Percentiles rank a stretch among this genome's conserved stretches.
These are phyloP conservation scores for Senna siamea DNA, from an alignment of 306 rosid genomes.

Conservation along the genomic window DNA sequence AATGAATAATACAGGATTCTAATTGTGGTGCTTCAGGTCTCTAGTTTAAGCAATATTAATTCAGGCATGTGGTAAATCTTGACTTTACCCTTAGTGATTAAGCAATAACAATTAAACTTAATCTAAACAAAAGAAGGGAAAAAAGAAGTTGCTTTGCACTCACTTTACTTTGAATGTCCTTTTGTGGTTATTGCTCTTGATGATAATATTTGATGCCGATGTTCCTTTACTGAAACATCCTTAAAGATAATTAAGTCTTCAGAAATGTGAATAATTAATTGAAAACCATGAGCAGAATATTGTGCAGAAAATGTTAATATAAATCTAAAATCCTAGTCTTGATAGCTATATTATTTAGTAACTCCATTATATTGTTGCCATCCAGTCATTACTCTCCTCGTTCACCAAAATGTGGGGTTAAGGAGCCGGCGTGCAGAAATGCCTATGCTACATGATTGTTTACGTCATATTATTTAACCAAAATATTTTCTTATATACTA, in stretches of 20 bases:
- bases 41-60: background rate
- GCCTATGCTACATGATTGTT: background rate
- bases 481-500: conserved; percentile 1
- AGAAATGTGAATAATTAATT: background rate
- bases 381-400: background rate
- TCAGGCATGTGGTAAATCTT: background rate
- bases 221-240: too few relatives aligned
- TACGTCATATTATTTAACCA: background rate
- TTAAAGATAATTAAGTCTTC: background rate
- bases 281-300: background rate
- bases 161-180: background rate
- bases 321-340: background rate
- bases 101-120: background rate
- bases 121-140: background rate
- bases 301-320: background rate
- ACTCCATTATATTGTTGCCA: background rate
- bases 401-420: conserved; percentile 4
- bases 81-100: background rate
- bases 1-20: background rate
- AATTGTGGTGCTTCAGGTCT: background rate
- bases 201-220: conserved; percentile 13
- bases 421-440: background rate
- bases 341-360: background rate
- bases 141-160: background rate
- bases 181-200: background rate